Percentiles rank a stretch among this genome's conserved stretches.
phyloP scores from a whole-genome alignment of 208 protist species.

The Herpetomonas samuelpessoai region DNA sequence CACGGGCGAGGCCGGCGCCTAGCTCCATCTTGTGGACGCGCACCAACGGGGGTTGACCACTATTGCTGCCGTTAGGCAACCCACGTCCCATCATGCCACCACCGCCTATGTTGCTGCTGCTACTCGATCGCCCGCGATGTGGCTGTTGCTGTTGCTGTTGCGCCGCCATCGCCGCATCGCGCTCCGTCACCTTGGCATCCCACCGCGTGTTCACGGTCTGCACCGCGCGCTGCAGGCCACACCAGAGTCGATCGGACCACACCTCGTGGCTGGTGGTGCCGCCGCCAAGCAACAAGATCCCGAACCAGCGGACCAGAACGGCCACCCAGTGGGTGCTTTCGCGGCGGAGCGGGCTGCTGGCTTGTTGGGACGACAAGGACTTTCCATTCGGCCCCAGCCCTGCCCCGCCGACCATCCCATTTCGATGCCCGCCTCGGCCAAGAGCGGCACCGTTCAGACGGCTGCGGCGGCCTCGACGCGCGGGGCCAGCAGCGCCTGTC shows the following conservation, averaged over 20 bases:
- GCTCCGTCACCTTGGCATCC: slow-evolving; percentile 15
- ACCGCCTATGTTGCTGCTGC: too few relatives aligned
- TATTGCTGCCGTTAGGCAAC: too few relatives aligned
- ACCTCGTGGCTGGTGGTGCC: slow-evolving; percentile 53
- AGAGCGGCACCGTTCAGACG: background rate
- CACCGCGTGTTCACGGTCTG: slow-evolving; percentile 9
- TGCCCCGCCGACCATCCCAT: background rate
- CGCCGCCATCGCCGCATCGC: slow-evolving; percentile 3
- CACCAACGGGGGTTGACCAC: too few relatives aligned
- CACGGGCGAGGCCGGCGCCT: slow-evolving; percentile 15
- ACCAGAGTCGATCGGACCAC: slow-evolving; percentile 63
- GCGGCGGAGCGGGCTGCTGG: slow-evolving; percentile 1
- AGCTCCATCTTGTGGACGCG: slow-evolving; percentile 22
- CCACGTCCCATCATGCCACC: too few relatives aligned
- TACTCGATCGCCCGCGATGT: too few relatives aligned
- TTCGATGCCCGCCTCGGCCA: too few relatives aligned
- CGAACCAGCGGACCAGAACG: slow-evolving; percentile 46
- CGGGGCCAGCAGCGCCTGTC: background rate
- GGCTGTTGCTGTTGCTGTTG: too few relatives aligned
- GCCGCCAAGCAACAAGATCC: slow-evolving; percentile 63
- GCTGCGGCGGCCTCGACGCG: background rate
- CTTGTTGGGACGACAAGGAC: background rate
- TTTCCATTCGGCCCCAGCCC: background rate
- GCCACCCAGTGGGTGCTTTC: slow-evolving; percentile 72
- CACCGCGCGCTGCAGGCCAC: slow-evolving; percentile 22